A percentile compares a stretch with the other conserved stretches of the same genome.
These are phyloP conservation scores for Marchantia paleacea DNA, from an alignment of 225 moss, liverwort and hornwort genomes.

Conservation along the genomic window DNA sequence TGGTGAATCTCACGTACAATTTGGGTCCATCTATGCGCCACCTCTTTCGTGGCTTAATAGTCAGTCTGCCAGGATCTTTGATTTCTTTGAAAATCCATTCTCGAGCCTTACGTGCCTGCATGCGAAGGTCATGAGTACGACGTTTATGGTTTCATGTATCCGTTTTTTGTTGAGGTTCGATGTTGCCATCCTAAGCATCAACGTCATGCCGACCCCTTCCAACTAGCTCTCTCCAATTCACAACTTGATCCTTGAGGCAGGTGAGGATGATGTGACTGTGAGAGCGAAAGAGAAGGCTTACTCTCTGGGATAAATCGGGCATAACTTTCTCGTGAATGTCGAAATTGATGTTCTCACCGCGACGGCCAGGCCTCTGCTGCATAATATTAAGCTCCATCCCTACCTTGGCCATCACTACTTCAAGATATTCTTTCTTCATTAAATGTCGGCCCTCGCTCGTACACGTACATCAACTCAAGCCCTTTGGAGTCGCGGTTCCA, in stretches of 20 bases:
- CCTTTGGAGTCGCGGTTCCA: too few relatives aligned
- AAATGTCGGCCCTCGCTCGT: too few relatives aligned
- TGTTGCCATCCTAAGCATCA: neutral
- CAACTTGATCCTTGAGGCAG: too few relatives aligned
- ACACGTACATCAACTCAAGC: too few relatives aligned
- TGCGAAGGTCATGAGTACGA: too few relatives aligned
- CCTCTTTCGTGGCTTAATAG: slow-evolving; percentile 55
- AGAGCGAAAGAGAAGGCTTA: neutral
- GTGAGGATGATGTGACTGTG: neutral
- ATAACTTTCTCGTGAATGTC: slow-evolving; percentile 37
- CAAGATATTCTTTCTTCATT: too few relatives aligned
- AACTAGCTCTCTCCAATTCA: neutral
- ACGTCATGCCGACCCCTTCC: too few relatives aligned
- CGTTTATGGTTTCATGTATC: neutral
- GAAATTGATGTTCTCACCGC: slow-evolving; percentile 35
- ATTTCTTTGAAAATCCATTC: slow-evolving; percentile 66
- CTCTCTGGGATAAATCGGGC: slow-evolving; percentile 35
- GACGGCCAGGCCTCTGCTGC: slow-evolving; percentile 39
- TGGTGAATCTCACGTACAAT: slow-evolving; percentile 50
- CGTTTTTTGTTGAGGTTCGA: neutral
- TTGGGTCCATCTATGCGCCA: slow-evolving; percentile 56
- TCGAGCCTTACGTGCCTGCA: slow-evolving; percentile 64
- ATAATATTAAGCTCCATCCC: slow-evolving; percentile 35
- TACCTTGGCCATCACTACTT: slow-evolving; percentile 9
- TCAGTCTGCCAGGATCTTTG: slow-evolving; percentile 56